Percentiles rank a stretch among this genome's conserved stretches.
Conservation (phyloP, 2,329 filamentous ascomycete genomes). For the Ramularia endophylla region DNA sequence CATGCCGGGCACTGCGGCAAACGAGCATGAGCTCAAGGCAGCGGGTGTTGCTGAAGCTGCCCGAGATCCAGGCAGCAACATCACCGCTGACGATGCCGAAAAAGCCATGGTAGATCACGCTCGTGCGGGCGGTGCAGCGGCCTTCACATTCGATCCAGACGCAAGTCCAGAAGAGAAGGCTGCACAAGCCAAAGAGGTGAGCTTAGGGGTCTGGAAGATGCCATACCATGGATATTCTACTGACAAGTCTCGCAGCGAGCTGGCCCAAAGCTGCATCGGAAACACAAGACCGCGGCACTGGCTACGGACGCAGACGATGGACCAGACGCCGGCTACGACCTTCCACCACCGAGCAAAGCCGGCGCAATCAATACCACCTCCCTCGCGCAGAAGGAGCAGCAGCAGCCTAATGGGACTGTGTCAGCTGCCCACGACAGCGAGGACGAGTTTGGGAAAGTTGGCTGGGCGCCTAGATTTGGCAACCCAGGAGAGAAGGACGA, state of each 20-base stretch:
- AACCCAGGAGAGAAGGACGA: conserved; percentile 51
- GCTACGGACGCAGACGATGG: conserved; percentile 76
- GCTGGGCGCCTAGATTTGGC: conserved; percentile 86
- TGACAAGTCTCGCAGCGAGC: conserved; percentile 20
- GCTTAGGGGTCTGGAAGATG: not conserved
- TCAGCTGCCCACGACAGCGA: conserved; percentile 47
- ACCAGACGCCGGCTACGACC: conserved; percentile 62
- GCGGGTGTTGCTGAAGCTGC: conserved; percentile 75
- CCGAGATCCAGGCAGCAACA: conserved; percentile 59
- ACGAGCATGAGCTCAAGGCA: conserved; percentile 63
- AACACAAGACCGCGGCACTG: conserved; percentile 61
- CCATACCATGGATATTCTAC: conserved; percentile 2
- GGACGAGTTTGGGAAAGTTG: conserved; percentile 54
- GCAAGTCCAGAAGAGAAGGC: conserved; percentile 79
- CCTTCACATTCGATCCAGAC: conserved; percentile 82
- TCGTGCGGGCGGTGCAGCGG: conserved; percentile 68
- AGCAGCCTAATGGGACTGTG: conserved; percentile 36
- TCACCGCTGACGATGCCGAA: conserved; percentile 67
- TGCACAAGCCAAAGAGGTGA: conserved; percentile 67
- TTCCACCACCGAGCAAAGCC: conserved; percentile 67
- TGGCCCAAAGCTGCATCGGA: conserved; percentile 33
- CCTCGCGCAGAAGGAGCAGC: conserved; percentile 39
- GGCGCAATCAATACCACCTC: conserved; percentile 54
- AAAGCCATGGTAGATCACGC: conserved; percentile 70
- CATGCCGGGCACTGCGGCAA: conserved; percentile 1